These are phyloP conservation scores for Rosa multiflora DNA, from an alignment of 306 rosid genomes.

Conservation along the genomic window DNA sequence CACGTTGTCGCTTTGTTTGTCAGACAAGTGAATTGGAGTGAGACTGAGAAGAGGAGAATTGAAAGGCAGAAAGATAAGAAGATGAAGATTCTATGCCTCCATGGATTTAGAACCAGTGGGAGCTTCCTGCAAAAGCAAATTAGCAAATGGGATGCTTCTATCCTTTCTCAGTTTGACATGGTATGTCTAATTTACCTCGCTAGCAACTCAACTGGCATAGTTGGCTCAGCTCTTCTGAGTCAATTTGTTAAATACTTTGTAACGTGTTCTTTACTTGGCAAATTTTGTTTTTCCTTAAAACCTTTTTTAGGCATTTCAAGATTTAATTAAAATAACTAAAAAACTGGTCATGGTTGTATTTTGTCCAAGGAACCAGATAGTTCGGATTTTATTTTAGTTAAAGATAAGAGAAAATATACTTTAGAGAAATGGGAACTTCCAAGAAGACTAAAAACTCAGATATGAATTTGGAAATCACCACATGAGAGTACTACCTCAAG, in stretches of 20 bases:
- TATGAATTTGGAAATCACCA: too few relatives aligned
- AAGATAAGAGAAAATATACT: too few relatives aligned
- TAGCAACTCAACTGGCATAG: background rate
- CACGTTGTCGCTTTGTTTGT: background rate
- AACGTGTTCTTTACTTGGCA: too few relatives aligned
- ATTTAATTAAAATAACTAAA: too few relatives aligned
- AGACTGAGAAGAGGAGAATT: constrained; percentile 11
- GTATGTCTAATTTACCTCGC: constrained; percentile 27
- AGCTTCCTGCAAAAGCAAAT: constrained; percentile 70
- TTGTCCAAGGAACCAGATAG: background rate
- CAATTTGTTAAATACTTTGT: background rate
- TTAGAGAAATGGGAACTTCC: too few relatives aligned
- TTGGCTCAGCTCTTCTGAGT: background rate
- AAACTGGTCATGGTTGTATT: too few relatives aligned
- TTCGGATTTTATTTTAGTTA: too few relatives aligned
- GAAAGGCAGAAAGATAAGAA: constrained; percentile 34
- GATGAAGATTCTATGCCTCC: constrained; percentile 81
- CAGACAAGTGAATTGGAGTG: background rate
- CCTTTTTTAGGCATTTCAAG: too few relatives aligned
- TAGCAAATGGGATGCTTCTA: constrained; percentile 82
- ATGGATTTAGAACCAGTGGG: constrained; percentile 91
- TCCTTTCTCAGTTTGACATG: constrained; percentile 64
- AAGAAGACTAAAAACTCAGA: too few relatives aligned
- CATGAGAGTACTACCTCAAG: too few relatives aligned
- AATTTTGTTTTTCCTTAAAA: background rate